Evolutionary conservation across 371 early-diverging fungal genomes (phyloP).

Genomic region (Blastocladiella emersonii): DNA sequence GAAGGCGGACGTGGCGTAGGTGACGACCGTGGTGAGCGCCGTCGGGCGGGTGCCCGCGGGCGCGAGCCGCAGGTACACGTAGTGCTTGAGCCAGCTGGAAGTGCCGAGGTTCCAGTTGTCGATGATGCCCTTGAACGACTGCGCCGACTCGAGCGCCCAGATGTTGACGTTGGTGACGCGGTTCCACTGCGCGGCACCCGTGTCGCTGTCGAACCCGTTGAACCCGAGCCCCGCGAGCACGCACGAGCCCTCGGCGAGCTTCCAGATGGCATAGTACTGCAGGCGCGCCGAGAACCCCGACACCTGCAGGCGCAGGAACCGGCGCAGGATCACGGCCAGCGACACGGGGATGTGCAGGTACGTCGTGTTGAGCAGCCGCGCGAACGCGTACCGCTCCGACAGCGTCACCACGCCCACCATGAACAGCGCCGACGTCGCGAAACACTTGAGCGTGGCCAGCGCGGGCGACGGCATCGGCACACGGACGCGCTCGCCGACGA

Average conservation of each 20-base stretch:
- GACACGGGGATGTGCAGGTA: conserved; percentile 11
- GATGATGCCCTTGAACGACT: conserved; percentile 48
- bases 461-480: background rate
- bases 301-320: conserved; percentile 43
- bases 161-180: conserved; percentile 57
- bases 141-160: conserved; percentile 49
- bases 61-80: conserved; percentile 59
- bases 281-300: conserved; percentile 51
- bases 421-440: conserved; percentile 1
- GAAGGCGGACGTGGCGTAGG: conserved; percentile 58
- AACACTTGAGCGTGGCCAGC: background rate
- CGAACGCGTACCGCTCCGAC: background rate
- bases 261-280: conserved; percentile 79
- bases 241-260: conserved; percentile 72
- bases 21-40: conserved; percentile 38
- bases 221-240: conserved; percentile 70
- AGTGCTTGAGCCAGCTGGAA: conserved; percentile 65
- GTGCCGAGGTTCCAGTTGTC: conserved; percentile 83
- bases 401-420: background rate
- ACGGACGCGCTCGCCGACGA: background rate
- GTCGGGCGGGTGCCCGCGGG: conserved; percentile 35
- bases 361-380: background rate
- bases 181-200: conserved; percentile 32
- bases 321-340: conserved; percentile 8
- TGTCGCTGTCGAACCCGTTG: conserved; percentile 47